Base-by-base conservation (phyloP, 768 basidiomycete species). In the Phanerochaete carnosa region DNA sequence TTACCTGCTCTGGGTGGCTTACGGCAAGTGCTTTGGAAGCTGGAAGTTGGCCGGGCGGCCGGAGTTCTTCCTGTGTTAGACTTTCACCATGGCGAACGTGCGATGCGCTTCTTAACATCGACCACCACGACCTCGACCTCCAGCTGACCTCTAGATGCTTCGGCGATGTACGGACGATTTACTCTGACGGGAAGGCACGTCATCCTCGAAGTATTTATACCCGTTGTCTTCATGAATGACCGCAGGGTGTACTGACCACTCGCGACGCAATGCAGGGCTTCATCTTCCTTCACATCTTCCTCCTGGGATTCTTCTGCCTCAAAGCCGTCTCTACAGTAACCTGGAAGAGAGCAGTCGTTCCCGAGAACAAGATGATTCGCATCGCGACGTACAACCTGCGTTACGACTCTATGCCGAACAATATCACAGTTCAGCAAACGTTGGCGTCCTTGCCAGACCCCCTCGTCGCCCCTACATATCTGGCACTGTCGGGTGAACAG, bases 371-470 rank as follows among this genome's bases (percentile, higher is more conserved):
- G 11, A 11, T 26, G 12, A 65, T 68, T 62, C 72, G 79, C 33
- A 62, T 83, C 46, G 75, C 75, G 12, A 77, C 81, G 0, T 84
- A 79, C 69, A 85, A 85, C 69, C 67, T 85, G 35, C 81, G 84
- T 19, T 84, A 76, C 64, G 83, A 85, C 70, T 78, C 76, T 19
- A 71, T 73, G 64, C 81, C 82, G n/a, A 75, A 84, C 70, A 75
- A 70, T 53, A 79, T 82, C 37, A 74, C 80, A 12, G 78, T 84
- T n/a, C 70, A 75, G 59, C 70, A 81, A 62, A 76, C 81, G 2
- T 67, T 85, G 19, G 71, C 74, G 1, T 58, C 69, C 2, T 75
- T 84, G 13, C 70, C 73, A 4, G 77, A 83, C 65, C 80, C 82
- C 2, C 71, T 79, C 8, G 55, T 62, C 12, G 66, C 72, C 33